These are phyloP conservation scores for Aegilops sharonensis DNA, from an alignment of 176 grass and related monocot species.

Conservation along the genomic window DNA sequence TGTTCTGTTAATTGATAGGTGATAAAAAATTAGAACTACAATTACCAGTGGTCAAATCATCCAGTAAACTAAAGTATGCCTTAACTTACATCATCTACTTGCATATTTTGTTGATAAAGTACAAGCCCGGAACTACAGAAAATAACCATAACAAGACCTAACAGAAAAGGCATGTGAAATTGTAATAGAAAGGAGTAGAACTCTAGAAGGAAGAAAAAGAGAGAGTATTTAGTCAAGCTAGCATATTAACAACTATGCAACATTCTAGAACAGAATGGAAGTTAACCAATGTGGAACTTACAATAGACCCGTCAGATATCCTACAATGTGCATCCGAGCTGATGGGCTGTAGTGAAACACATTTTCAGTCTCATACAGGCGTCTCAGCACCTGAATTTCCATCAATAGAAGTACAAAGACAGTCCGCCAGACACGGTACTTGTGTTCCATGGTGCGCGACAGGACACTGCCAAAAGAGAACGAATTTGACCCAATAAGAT, in stretches of 20 bases:
- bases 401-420: conserved; percentile 81
- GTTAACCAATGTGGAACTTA: conserved; percentile 45
- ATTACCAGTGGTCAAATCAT: conserved; percentile 17
- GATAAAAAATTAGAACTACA: background rate
- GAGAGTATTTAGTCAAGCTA: conserved; percentile 4
- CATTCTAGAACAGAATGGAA: conserved; percentile 24
- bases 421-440: conserved; percentile 73
- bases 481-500: conserved; percentile 64
- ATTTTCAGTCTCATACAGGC: conserved; percentile 82
- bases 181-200: background rate
- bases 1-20: background rate
- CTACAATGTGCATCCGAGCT: conserved; percentile 80
- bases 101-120: conserved; percentile 18
- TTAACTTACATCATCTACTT: background rate
- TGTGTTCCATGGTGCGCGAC: conserved; percentile 50
- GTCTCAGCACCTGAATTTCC: conserved; percentile 85
- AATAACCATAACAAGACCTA: conserved; percentile 10
- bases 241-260: conserved; percentile 7
- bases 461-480: conserved; percentile 59
- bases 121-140: background rate
- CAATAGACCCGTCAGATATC: conserved; percentile 86
- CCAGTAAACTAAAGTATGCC: background rate
- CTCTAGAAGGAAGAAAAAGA: background rate
- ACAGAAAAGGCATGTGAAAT: conserved; percentile 9
- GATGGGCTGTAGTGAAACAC: conserved; percentile 93